Evolutionary conservation across 805 yeast species (phyloP).

Genomic region (Komagataella phaffii): DNA sequence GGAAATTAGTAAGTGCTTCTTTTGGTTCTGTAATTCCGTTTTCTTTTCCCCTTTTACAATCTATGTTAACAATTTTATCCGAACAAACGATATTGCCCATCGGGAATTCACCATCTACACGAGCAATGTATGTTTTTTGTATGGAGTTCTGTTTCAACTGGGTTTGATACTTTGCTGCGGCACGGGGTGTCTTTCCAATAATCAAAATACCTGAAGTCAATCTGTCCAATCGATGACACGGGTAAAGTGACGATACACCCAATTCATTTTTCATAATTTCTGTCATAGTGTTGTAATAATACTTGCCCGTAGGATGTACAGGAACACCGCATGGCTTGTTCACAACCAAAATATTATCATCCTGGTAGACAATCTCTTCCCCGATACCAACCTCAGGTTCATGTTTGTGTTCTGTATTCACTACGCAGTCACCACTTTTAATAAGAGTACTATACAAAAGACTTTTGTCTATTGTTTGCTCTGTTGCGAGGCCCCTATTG

Average conservation of each 20-base stretch:
- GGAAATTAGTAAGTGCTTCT: slow-evolving; percentile 14
- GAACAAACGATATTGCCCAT: slow-evolving; percentile 11
- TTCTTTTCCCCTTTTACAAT: slow-evolving; percentile 13
- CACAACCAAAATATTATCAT: slow-evolving; percentile 25
- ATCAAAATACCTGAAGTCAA: slow-evolving; percentile 37
- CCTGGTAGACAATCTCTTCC: slow-evolving; percentile 19
- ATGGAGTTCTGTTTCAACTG: slow-evolving; percentile 19
- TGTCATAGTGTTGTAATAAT: slow-evolving; percentile 26
- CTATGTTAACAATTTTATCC: slow-evolving; percentile 23
- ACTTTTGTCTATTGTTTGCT: neutral
- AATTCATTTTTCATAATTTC: slow-evolving; percentile 25
- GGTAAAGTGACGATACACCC: slow-evolving; percentile 9
- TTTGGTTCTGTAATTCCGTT: slow-evolving; percentile 10
- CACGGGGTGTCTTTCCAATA: slow-evolving; percentile 22
- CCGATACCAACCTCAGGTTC: slow-evolving; percentile 9
- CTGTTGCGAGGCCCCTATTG: slow-evolving; percentile 6
- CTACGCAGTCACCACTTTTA: slow-evolving; percentile 14
- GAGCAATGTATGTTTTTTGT: slow-evolving; percentile 30
- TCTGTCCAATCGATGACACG: slow-evolving; percentile 38
- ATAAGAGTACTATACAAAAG: slow-evolving; percentile 5
- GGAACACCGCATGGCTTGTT: slow-evolving; percentile 42
- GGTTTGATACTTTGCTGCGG: slow-evolving; percentile 19
- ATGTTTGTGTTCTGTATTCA: slow-evolving; percentile 15
- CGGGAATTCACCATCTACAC: slow-evolving; percentile 29
- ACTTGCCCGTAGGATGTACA: slow-evolving; percentile 37